Evolutionary conservation across 1,284 basidiomycete genomes (phyloP), one percentile per base, ranked within the genome.

Genomic region (Butyriboletus appendiculatus): DNA sequence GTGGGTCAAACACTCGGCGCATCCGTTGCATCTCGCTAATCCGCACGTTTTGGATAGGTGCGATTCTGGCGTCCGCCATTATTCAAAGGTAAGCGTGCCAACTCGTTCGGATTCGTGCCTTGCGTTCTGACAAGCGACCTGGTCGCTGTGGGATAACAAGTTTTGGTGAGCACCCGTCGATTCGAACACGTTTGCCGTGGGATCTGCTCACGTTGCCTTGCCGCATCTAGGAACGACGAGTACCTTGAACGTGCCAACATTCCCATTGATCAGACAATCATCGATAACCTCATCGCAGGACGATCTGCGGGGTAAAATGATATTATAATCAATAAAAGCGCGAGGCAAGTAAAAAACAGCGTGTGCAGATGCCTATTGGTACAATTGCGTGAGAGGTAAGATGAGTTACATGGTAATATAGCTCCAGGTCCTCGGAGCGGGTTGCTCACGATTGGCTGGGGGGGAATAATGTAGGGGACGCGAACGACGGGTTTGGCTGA

Each of bases 41-140:
- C 28, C 16, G 9, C 20, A 4, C 22, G 2, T 28, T 8, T 6
- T 38, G 18, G n/a, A 7, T 48, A 92, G 90, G 48, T 94, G 92
- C 64, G 92, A 95, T 71, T 91, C 90, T 14, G 93, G 92, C 1
- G 84, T 74, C 49, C 76, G 92, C 53, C 92, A 95, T 77, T 92
- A 94, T 70, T 94, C 91, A 53, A 96, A 94, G 81, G 89, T 91
- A 56, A 41, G 80, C 15, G 4, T n/a, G 6, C 26, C 28, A 5
- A 4, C 30, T 30, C 33, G 7, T 7, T 43, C 22, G 4, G 14
- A 16, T 16, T 1, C 7, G 24, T 46, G n/a, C 11, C 5, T n/a
- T 33, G 14, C 3, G 9, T 41, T 39, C 32, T 60, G 42, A 57
- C 43, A 1, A 20, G 3, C 12, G 38, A 26, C 22, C 4, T 30